These are phyloP conservation scores for Chaetomium strumarium DNA, from an alignment of 2,329 filamentous ascomycete species.

Conservation along the genomic window DNA sequence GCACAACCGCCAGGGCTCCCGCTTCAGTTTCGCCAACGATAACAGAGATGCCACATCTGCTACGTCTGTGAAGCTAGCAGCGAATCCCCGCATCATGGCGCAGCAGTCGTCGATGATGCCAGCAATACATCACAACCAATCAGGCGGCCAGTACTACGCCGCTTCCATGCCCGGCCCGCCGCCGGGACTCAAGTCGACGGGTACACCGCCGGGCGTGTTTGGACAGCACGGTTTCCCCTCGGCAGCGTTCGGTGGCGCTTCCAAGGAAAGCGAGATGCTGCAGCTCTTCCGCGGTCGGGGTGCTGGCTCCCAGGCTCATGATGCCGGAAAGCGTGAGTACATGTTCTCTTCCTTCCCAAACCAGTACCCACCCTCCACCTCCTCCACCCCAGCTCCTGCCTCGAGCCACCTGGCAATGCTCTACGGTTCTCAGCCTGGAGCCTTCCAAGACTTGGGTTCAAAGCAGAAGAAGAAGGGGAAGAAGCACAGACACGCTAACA, in stretches of 20 bases:
- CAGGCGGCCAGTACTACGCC: constrained; percentile 69
- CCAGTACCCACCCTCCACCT: constrained; percentile 75
- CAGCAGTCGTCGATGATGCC: constrained; percentile 88
- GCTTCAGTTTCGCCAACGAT: constrained; percentile 84
- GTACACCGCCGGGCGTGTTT: constrained; percentile 92
- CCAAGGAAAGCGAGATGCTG: constrained; percentile 74
- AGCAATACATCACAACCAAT: constrained; percentile 52
- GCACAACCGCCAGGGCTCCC: constrained; percentile 76
- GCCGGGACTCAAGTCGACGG: constrained; percentile 89
- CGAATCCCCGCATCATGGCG: constrained; percentile 73
- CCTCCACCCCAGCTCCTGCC: constrained; percentile 80
- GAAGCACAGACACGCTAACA: constrained; percentile 99
- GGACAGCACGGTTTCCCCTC: constrained; percentile 81
- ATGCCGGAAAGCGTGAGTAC: constrained; percentile 97
- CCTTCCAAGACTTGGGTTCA: constrained; percentile 84
- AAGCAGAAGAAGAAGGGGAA: constrained; percentile 99
- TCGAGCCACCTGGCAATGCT: constrained; percentile 86
- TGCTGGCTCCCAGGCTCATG: constrained; percentile 66
- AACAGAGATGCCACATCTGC: constrained; percentile 49
- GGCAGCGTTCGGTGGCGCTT: constrained; percentile 58
- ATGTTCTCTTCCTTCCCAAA: constrained; percentile 88
- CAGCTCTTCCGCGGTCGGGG: constrained; percentile 65
- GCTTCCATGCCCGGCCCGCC: constrained; percentile 87
- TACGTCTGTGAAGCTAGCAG: constrained; percentile 66
- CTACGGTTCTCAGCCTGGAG: constrained; percentile 79